Evolutionary conservation across 306 rosid species (phyloP).

Genomic region (Dalbergia oliveri): DNA sequence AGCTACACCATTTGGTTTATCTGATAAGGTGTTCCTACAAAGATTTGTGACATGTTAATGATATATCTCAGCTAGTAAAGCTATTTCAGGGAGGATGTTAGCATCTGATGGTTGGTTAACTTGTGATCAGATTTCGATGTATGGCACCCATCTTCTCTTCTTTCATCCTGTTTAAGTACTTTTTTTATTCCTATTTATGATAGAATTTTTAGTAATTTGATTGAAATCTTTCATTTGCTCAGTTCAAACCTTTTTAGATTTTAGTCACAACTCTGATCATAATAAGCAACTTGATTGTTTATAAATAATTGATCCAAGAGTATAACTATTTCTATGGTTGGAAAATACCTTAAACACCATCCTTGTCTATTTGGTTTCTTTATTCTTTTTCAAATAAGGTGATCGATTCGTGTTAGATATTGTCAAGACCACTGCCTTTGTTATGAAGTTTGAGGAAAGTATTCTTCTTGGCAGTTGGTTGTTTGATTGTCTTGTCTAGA

Average conservation of each 20-base stretch:
- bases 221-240: not conserved
- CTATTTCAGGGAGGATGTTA: constrained; percentile 15
- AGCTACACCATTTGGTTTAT: not conserved
- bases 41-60: constrained; percentile 40
- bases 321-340: not conserved
- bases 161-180: not conserved
- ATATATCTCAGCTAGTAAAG: constrained; percentile 27
- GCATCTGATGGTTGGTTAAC: not conserved
- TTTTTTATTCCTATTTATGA: not conserved
- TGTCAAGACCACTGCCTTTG: not conserved
- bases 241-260: not conserved
- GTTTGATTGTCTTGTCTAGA: constrained; percentile 13
- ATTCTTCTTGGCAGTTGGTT: constrained; percentile 5
- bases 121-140: not conserved
- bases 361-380: not conserved
- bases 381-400: not conserved
- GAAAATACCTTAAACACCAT: not conserved
- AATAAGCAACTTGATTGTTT: constrained; percentile 20
- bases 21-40: constrained; percentile 42
- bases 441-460: not conserved
- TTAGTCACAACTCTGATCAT: constrained; percentile 4
- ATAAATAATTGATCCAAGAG: constrained; percentile 11
- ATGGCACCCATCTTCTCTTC: not conserved
- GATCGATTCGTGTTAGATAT: constrained; percentile 19
- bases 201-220: constrained; percentile 14